phyloP scores from a whole-genome alignment of 1,139 yeast species.

The Kodamaea sp. region DNA sequence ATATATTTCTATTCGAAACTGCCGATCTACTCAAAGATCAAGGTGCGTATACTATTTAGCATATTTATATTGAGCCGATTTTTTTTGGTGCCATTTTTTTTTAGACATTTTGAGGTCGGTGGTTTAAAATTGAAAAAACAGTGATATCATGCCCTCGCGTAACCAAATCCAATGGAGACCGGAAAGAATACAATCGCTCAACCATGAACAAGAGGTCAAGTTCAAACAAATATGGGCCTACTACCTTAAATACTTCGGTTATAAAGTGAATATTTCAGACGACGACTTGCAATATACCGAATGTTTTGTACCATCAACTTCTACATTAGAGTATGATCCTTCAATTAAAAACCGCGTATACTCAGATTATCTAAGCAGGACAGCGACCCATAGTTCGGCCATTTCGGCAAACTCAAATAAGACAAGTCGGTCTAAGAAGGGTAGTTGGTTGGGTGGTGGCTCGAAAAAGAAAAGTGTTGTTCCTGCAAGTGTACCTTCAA shows the following conservation, averaged over 20 bases:
- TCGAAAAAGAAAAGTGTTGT: conserved; percentile 6
- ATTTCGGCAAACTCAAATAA: conserved; percentile 27
- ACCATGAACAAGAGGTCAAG: conserved; percentile 58
- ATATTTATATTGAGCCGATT: no score
- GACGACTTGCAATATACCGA: conserved; percentile 32
- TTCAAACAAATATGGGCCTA: conserved; percentile 78
- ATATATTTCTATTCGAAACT: no score
- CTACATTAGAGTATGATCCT: conserved; percentile 13
- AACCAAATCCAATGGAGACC: conserved; percentile 26
- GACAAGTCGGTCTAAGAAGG: conserved; percentile 16
- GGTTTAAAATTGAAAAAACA: no score
- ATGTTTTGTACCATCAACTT: conserved; percentile 33
- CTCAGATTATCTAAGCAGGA: conserved; percentile 22
- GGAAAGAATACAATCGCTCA: conserved; percentile 60
- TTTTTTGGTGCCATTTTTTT: no score
- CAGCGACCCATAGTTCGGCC: conserved; percentile 28
- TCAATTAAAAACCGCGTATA: conserved; percentile 1
- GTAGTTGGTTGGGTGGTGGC: conserved; percentile 14
- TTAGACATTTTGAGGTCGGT: no score
- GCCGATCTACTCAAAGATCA: no score
- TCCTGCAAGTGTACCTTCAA: conserved; percentile 13
- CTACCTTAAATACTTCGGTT: conserved; percentile 58
- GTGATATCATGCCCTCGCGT: conserved; percentile 10
- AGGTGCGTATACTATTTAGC: no score
- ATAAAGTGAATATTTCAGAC: conserved; percentile 41